phyloP scores from a whole-genome alignment of 371 early-diverging fungal species.

The Quaeritorhiza haematococci region DNA sequence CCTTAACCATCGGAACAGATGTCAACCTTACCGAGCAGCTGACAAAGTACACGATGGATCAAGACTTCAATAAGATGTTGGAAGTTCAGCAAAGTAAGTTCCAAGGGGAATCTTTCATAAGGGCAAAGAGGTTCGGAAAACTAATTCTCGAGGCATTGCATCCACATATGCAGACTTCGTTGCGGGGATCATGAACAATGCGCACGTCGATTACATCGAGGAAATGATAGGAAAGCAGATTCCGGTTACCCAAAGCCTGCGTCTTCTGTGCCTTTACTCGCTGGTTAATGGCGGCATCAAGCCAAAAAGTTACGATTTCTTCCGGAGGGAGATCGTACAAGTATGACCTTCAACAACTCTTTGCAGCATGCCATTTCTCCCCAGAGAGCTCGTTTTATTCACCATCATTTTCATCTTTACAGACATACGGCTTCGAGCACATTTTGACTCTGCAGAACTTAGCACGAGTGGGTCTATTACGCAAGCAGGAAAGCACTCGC shows the following conservation, averaged over 20 bases:
- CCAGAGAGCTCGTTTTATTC: neutral
- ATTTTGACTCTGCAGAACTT: constrained; percentile 75
- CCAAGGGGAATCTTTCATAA: too few relatives aligned
- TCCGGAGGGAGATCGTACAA: constrained; percentile 77
- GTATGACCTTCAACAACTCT: constrained; percentile 25
- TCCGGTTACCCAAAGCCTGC: constrained; percentile 66
- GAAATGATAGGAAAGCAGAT: constrained; percentile 74
- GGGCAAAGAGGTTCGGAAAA: too few relatives aligned
- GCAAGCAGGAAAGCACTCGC: constrained; percentile 25
- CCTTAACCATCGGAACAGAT: constrained; percentile 41
- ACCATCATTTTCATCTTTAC: neutral
- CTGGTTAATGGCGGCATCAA: constrained; percentile 76
- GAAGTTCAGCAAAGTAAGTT: constrained; percentile 85
- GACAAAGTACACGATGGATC: constrained; percentile 66
- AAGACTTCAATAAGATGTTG: constrained; percentile 72
- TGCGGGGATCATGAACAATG: constrained; percentile 63
- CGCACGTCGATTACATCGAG: constrained; percentile 67
- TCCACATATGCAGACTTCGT: constrained; percentile 57
- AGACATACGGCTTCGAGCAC: constrained; percentile 90
- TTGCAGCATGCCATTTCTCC: neutral
- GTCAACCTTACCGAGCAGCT: constrained; percentile 81
- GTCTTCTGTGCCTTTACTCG: constrained; percentile 79
- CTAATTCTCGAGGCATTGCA: neutral
- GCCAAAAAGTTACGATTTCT: constrained; percentile 69
- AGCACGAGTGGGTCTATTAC: constrained; percentile 63